Percentiles rank a stretch among this genome's conserved stretches.
These are phyloP conservation scores for Karstenula rhodostoma DNA, from an alignment of 2,329 filamentous ascomycete genomes.

Conservation along the genomic window DNA sequence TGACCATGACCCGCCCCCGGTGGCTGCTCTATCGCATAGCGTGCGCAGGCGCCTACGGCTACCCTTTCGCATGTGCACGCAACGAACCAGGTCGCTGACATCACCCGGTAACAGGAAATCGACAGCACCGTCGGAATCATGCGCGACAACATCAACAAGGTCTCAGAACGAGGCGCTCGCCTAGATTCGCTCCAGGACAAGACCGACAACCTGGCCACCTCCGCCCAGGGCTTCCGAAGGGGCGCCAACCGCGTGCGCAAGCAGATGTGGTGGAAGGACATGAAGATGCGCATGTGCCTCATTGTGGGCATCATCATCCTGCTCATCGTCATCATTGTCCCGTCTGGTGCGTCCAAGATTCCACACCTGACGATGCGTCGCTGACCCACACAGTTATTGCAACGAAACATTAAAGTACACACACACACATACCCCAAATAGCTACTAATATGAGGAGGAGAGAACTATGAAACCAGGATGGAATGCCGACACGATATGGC, in stretches of 20 bases:
- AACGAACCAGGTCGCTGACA: conserved; percentile 22
- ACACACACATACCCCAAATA: conserved; percentile 32
- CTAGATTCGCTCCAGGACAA: conserved; percentile 91
- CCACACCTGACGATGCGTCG: neutral
- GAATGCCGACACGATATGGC: conserved; percentile 29
- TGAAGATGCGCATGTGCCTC: conserved; percentile 99
- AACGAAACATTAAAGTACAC: conserved; percentile 35
- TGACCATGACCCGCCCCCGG: neutral
- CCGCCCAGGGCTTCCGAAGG: conserved; percentile 93
- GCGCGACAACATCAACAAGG: conserved; percentile 97
- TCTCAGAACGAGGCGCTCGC: conserved; percentile 89
- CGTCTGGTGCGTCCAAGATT: conserved; percentile 71
- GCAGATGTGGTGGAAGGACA: conserved; percentile 99
- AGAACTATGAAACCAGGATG: conserved; percentile 28
- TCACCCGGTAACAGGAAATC: conserved; percentile 77
- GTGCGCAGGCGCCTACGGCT: neutral
- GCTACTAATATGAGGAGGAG: conserved; percentile 35
- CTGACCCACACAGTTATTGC: conserved; percentile 33
- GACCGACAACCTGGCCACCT: conserved; percentile 90
- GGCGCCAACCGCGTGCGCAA: conserved; percentile 92
- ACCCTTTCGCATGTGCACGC: neutral
- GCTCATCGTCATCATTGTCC: conserved; percentile 92
- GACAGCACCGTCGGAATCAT: conserved; percentile 94
- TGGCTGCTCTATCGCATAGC: neutral
- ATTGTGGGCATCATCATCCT: conserved; percentile 90